phyloP scores from a whole-genome alignment of 306 rosid species.

The Vicia faba region DNA sequence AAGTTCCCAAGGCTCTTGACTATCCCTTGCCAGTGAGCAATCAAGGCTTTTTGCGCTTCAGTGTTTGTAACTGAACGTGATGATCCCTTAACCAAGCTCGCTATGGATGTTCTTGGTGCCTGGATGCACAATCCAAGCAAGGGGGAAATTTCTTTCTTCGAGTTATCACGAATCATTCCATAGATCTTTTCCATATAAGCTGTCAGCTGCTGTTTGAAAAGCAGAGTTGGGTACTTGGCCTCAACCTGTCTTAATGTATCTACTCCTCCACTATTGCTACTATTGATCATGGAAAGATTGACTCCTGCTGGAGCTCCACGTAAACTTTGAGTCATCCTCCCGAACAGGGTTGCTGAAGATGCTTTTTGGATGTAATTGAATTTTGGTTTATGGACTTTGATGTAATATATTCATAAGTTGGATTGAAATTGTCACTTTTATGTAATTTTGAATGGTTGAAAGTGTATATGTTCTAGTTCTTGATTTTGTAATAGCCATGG shows the following conservation, averaged over 20 bases:
- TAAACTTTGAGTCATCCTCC: no score
- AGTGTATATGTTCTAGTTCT: no score
- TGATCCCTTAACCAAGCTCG: constrained; percentile 89
- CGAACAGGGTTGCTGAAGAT: no score
- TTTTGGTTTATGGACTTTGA: no score
- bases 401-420: no score
- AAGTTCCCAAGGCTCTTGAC: constrained; percentile 84
- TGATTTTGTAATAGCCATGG: no score
- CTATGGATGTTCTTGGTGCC: constrained; percentile 98
- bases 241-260: constrained; percentile 90
- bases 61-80: constrained; percentile 84
- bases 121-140: constrained; percentile 95
- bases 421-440: no score
- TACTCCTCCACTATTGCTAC: constrained; percentile 55
- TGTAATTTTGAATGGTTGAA: no score
- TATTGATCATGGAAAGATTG: constrained; percentile 49
- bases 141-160: constrained; percentile 98
- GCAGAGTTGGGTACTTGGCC: constrained; percentile 97
- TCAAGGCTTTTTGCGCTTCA: constrained; percentile 89
- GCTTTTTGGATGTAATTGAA: no score
- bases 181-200: constrained; percentile 97
- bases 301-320: constrained; percentile 65
- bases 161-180: constrained; percentile 97
- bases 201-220: constrained; percentile 98
- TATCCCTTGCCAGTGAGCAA: constrained; percentile 99